Base-by-base conservation (phyloP, 2,329 filamentous ascomycete species). In the Sclerotinia minor region DNA sequence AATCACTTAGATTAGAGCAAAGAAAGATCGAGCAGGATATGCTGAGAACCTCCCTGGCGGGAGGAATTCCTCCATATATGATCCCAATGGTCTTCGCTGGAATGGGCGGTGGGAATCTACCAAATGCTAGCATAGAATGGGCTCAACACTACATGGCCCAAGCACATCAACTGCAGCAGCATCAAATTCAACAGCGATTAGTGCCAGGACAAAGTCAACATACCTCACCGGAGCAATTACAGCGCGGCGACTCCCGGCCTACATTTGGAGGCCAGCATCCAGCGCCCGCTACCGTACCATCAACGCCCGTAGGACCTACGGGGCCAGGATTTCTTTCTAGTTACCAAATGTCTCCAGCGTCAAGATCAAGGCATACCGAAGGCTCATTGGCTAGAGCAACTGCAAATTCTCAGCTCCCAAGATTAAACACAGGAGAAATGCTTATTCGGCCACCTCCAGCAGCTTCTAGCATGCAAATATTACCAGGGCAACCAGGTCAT, bases 41-140 rank as follows among this genome's bases (percentile, higher is more conserved):
- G 79, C 79, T 94, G 68, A 82, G 85, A 66, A 87, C 89, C 29
- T 90, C 89, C 2, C 77, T 93, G 65, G 82, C 84, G 65, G 87
- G 88, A 49, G 90, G 90, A 15, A 87, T 94, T 63, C 90, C 91
- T 13, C 89, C 90, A 17, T 84, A 88, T 47, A 86, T 93, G 83
- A 84, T 93, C 35, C 91, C 91, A 8, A 80, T 92, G 69, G 87
- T 94, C 32, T 92, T 94, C 78, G 86, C 88, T 17, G 88, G 89
- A 54, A 89, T 92, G 83, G 85, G 85, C 57, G 88, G 88, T 50
- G 87, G 87, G 47, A 81, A 82, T 66, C 78, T 89, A 38, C 82
- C 88, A 26, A 86, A 85, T 71, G 82, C 84, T 44, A 85, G 86
- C 4, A 73, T 91, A 65, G 89, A 92, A 75, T 89, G 85, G 84